Evolutionary conservation across 2,329 filamentous ascomycete genomes (phyloP), one percentile per base, ranked within the genome.

Genomic region (Albophoma yamanashiensis): DNA sequence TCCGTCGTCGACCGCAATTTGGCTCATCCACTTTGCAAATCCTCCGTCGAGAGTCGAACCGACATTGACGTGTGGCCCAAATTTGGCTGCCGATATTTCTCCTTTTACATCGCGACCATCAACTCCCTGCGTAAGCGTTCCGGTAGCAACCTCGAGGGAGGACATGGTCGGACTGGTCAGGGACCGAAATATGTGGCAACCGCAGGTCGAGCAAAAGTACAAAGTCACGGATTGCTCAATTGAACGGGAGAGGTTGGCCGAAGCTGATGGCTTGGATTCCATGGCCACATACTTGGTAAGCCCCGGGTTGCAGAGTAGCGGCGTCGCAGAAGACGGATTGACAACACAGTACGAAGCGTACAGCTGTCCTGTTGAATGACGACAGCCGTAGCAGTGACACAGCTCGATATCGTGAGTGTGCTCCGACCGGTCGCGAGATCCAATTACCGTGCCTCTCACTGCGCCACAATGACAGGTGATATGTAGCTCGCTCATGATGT

Each of bases 161-260:
- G 20, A 22, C 11, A 27, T 31, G 6, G 7, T 25, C 15, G 42
- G 15, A 5, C 25, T 25, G 3, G 4, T 17, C 7, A 40, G 40
- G 60, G 60, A 58, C 11, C 69, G 69, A 58, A 77, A 75, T 22
- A 78, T 45, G 57, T 78, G 77, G 56, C 77, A 78, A 1, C 77
- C 76, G 56, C 76, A 78, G 1, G 58, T 74, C 0, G 61, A 59
- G 60, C 76, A 79, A 61, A 79, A 78, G 62, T 73, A 75, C 6
- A 71, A 65, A 1, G 63, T 68, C 2, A 64, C 63, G 2, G 43
- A 52, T 39, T 55, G 36, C 25, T 42, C 56, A 27, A 9, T 17
- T n/a, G 56, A 31, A n/a, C 27, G 38, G 5, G 22, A 15, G 20
- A 31, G 25, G 22, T 64, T 59, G 0, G 36, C 11, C 12, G 25